Evolutionary conservation across 495 filamentous ascomycete species (phyloP).

Genomic region (Penicillium simplicissimum): DNA sequence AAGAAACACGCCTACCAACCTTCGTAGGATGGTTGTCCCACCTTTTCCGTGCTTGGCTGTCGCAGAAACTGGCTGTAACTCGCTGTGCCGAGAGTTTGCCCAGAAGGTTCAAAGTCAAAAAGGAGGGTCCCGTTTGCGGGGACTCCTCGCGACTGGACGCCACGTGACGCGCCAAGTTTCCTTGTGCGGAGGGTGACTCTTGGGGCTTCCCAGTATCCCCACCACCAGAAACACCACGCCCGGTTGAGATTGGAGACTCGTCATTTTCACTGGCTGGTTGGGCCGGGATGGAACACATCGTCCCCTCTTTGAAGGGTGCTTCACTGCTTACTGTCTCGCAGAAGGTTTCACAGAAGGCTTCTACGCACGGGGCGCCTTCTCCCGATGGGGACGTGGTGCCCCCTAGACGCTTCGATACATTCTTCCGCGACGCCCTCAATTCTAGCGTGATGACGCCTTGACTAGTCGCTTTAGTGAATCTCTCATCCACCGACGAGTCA

Average conservation of each 20-base stretch:
- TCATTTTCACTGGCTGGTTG: background rate
- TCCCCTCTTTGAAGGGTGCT: background rate
- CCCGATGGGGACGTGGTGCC: background rate
- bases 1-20: constrained; percentile 6
- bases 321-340: background rate
- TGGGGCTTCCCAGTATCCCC: background rate
- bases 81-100: background rate
- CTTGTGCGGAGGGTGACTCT: background rate
- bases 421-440: background rate
- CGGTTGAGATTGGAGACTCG: background rate
- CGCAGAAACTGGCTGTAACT: background rate
- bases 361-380: constrained; percentile 5
- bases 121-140: background rate
- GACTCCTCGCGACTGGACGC: constrained; percentile 9
- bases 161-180: constrained; percentile 13
- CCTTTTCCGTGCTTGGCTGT: background rate
- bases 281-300: background rate
- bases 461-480: background rate
- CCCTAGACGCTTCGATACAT: background rate
- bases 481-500: background rate
- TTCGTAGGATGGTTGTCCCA: background rate
- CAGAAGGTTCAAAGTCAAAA: background rate
- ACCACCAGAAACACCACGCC: background rate
- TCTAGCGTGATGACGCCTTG: background rate
- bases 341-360: background rate